These are phyloP conservation scores for Candida succiphila DNA, from an alignment of 805 yeast species.

Conservation along the genomic window DNA sequence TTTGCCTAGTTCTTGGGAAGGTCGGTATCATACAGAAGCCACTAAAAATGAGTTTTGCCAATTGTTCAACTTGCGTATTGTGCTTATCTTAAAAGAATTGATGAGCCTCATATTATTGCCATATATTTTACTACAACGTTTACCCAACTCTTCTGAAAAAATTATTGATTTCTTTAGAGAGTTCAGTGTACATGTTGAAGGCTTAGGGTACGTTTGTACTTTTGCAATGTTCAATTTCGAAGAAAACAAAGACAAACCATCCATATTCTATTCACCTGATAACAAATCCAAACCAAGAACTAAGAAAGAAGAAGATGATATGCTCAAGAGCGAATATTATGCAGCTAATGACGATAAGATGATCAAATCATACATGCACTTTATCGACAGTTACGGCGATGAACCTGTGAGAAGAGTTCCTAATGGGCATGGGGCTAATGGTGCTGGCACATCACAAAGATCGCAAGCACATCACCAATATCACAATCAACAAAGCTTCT, in stretches of 20 bases:
- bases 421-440: no score
- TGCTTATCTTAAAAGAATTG: slow-evolving; percentile 66
- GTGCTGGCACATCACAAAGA: no score
- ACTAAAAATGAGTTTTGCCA: slow-evolving; percentile 78
- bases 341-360: slow-evolving; percentile 69
- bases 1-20: slow-evolving; percentile 81
- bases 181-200: slow-evolving; percentile 83
- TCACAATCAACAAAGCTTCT: neutral
- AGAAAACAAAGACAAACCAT: slow-evolving; percentile 31
- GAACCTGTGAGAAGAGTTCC: slow-evolving; percentile 18
- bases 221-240: slow-evolving; percentile 88
- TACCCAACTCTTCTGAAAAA: slow-evolving; percentile 63
- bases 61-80: slow-evolving; percentile 63
- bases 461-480: neutral
- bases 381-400: slow-evolving; percentile 73
- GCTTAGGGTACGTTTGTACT: slow-evolving; percentile 88
- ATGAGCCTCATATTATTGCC: slow-evolving; percentile 81
- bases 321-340: slow-evolving; percentile 28
- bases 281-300: slow-evolving; percentile 10
- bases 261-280: slow-evolving; percentile 5
- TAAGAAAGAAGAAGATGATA: slow-evolving; percentile 14
- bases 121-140: slow-evolving; percentile 75
- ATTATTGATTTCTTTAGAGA: slow-evolving; percentile 90
- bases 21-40: slow-evolving; percentile 70
- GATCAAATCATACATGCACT: slow-evolving; percentile 84